phyloP scores from a whole-genome alignment of 768 basidiomycete genomes.

The Rubroboletus satanas region DNA sequence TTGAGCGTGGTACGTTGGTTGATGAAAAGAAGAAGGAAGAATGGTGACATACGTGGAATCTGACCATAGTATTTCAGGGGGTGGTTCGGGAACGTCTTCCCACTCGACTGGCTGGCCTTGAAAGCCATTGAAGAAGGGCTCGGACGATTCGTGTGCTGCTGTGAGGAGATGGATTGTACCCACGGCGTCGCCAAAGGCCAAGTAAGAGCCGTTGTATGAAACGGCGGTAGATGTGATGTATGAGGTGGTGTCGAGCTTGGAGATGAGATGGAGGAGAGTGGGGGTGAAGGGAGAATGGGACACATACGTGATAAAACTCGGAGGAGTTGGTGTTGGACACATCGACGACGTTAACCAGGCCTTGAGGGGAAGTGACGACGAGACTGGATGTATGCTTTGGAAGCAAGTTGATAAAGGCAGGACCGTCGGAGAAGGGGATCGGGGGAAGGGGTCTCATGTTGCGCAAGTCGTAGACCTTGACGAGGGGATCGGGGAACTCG shows the following conservation, averaged over 20 bases:
- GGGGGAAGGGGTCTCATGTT: conserved; percentile 80
- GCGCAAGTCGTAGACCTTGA: conserved; percentile 89
- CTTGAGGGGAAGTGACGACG: conserved; percentile 73
- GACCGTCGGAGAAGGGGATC: conserved; percentile 81
- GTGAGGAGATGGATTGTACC: conserved; percentile 80
- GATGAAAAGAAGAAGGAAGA: not conserved
- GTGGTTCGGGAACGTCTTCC: conserved; percentile 67
- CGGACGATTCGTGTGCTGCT: conserved; percentile 57
- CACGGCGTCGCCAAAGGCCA: conserved; percentile 89
- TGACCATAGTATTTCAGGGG: conserved; percentile 76
- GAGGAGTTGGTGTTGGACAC: conserved; percentile 61
- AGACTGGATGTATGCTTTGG: conserved; percentile 74
- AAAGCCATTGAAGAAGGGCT: conserved; percentile 81
- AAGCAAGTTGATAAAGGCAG: conserved; percentile 78
- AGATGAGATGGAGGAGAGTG: conserved; percentile 3
- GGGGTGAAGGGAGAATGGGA: not conserved
- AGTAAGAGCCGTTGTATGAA: conserved; percentile 83
- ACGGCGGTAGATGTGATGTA: conserved; percentile 78
- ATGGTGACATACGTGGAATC: conserved; percentile 62
- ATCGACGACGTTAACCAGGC: conserved; percentile 84
- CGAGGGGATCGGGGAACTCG: conserved; percentile 85
- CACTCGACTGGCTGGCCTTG: conserved; percentile 84
- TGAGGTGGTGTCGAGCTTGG: conserved; percentile 64
- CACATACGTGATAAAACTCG: conserved; percentile 76
- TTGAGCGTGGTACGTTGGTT: conserved; percentile 26